Evolutionary conservation across 2,329 filamentous ascomycete genomes (phyloP).

Genomic region (Talaromyces funiculosus): DNA sequence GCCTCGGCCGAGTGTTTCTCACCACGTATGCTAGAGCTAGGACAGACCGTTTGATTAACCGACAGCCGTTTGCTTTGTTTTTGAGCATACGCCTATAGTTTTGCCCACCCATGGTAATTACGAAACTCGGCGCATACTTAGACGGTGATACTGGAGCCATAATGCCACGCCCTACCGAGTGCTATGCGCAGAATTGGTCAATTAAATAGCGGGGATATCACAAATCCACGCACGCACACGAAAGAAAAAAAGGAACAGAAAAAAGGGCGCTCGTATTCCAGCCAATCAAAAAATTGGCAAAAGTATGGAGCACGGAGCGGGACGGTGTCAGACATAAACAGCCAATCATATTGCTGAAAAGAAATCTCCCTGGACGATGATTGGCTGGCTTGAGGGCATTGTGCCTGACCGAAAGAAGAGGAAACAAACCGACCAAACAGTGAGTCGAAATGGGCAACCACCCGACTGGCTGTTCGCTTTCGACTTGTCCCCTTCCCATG

Average conservation of each 20-base stretch:
- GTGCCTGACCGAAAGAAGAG: neutral
- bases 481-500: neutral
- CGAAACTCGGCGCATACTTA: neutral
- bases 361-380: neutral
- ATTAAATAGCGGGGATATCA: neutral
- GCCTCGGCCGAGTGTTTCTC: no score
- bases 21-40: no score
- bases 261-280: neutral
- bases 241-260: neutral
- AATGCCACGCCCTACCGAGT: neutral
- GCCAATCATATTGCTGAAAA: neutral
- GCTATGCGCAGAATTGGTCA: neutral
- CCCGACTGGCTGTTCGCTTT: neutral
- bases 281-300: neutral
- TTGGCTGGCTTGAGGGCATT: neutral
- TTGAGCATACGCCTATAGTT: neutral
- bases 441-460: neutral
- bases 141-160: no score
- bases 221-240: constrained; percentile 1
- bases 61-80: neutral
- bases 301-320: neutral
- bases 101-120: neutral
- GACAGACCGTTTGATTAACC: no score
- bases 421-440: constrained; percentile 3
- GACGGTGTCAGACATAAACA: neutral